Base-by-base conservation (phyloP, 768 basidiomycete species). In the Russula sp. region DNA sequence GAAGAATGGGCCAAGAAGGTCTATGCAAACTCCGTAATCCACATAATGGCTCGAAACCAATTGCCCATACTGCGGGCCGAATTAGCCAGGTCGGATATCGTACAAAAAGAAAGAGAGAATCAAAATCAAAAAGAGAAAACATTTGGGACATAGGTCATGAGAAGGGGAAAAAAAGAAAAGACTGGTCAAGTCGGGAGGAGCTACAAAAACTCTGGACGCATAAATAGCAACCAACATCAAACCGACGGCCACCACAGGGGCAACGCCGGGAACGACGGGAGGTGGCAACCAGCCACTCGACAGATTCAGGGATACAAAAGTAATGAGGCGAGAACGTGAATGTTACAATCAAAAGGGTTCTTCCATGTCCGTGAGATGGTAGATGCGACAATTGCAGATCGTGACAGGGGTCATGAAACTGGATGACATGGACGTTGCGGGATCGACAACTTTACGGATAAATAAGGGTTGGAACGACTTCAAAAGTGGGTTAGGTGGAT, bases 321-420 rank as follows among this genome's bases (percentile, higher is more conserved):
- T 53, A 62, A 48, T 56, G 54, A 59, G 42, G 30, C 32, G 54
- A 51, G 42, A 34, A 51, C 18, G 36, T 36, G 36, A 36, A 36
- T 67, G 24, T 65, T 67, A 67, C 66, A 67, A 66, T 59, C 64
- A 65, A 65, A 57, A 61, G 48, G 55, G 64, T 67, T 58, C 56
- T 61, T 66, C 61, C 67, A 46, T 67, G 64, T 68, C 65, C 67
- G 61, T 68, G 67, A 57, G 16, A 49, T 68, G 67, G 65, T 68
- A 68, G 61, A 68, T 68, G 62, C 59, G 67, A 68, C 67, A 68
- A 68, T 66, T 68, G 67, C 67, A 68, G 67, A 68, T 66, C 60
- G 65, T 67, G 53, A 65, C 59, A 34, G 10, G 54, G 63, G 54
- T 65, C 66, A 61, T 64, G 55, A 67, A 65, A 49, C 63, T 52